Percentiles rank a stretch among this genome's conserved stretches.
phyloP scores from a whole-genome alignment of 2,329 filamentous ascomycete genomes.

The Ilyonectria mors-panacis region DNA sequence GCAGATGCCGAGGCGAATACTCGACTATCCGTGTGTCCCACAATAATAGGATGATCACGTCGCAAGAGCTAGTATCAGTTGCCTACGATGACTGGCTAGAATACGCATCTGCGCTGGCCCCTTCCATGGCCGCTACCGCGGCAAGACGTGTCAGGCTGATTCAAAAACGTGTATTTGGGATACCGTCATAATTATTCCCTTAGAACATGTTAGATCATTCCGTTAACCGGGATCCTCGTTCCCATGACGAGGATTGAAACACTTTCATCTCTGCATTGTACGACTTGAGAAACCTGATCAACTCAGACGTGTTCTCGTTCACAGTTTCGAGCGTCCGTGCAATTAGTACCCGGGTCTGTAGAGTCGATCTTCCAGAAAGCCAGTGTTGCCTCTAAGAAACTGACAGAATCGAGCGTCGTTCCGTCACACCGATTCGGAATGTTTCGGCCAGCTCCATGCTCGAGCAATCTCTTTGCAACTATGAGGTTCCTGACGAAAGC shows the following conservation, averaged over 20 bases:
- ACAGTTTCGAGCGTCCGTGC: background rate
- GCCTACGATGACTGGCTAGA: no score
- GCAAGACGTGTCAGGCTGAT: no score
- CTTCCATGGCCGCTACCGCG: no score
- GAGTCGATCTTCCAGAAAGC: background rate
- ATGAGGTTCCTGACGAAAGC: background rate
- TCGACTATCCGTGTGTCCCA: no score
- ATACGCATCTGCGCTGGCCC: no score
- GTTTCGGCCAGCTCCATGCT: background rate
- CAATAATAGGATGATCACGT: no score
- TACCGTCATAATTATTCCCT: background rate
- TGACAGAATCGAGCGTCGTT: background rate
- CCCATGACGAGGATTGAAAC: background rate
- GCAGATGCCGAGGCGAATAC: no score
- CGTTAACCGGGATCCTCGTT: background rate
- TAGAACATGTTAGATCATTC: no score
- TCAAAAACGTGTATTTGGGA: no score
- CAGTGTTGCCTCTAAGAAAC: background rate
- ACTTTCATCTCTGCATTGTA: background rate
- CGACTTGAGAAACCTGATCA: background rate
- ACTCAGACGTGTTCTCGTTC: background rate
- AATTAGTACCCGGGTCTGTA: background rate
- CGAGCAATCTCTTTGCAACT: background rate
- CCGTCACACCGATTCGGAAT: background rate
- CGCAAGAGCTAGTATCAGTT: no score